These are phyloP conservation scores for Penicillium brevicompactum DNA, from an alignment of 2,329 filamentous ascomycete genomes.

Conservation along the genomic window DNA sequence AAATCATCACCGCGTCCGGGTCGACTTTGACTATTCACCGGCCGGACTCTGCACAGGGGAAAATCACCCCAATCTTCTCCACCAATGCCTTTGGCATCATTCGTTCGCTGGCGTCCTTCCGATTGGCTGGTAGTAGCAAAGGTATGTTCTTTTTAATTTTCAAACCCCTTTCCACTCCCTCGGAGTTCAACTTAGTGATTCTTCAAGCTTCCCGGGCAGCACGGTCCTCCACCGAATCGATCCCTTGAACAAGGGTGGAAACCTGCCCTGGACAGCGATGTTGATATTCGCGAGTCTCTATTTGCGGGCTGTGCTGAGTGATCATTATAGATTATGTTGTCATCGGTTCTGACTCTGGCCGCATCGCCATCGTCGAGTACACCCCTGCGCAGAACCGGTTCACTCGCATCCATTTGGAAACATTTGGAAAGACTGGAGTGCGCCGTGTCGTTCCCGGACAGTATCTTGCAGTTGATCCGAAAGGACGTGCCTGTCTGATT, in stretches of 20 bases:
- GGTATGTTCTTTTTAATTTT: constrained; percentile 62
- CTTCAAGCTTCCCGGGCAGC: constrained; percentile 63
- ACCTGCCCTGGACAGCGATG: constrained; percentile 38
- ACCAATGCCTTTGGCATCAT: constrained; percentile 98
- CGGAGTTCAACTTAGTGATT: constrained; percentile 68
- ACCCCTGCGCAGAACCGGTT: constrained; percentile 83
- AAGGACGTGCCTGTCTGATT: constrained; percentile 91
- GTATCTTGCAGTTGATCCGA: constrained; percentile 93
- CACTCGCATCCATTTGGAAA: constrained; percentile 88
- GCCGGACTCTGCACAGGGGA: constrained; percentile 81
- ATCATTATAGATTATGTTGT: constrained; percentile 82
- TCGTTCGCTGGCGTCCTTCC: constrained; percentile 81
- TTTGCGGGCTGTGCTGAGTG: constrained; percentile 45
- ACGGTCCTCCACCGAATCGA: constrained; percentile 40
- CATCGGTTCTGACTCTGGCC: constrained; percentile 90
- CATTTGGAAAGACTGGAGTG: constrained; percentile 95
- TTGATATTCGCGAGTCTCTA: constrained; percentile 31
- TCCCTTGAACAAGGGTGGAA: constrained; percentile 28
- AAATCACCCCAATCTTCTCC: constrained; percentile 80
- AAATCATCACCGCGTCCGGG: constrained; percentile 91
- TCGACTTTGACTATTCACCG: constrained; percentile 86
- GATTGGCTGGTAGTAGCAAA: constrained; percentile 91
- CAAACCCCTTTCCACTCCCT: constrained; percentile 21
- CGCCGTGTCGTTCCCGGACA: constrained; percentile 92
- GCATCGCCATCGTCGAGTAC: constrained; percentile 93